Evolutionary conservation across 2,329 filamentous ascomycete species (phyloP), one percentile per base, ranked within the genome.

Genomic region (Neopestalotiopsis sp.): DNA sequence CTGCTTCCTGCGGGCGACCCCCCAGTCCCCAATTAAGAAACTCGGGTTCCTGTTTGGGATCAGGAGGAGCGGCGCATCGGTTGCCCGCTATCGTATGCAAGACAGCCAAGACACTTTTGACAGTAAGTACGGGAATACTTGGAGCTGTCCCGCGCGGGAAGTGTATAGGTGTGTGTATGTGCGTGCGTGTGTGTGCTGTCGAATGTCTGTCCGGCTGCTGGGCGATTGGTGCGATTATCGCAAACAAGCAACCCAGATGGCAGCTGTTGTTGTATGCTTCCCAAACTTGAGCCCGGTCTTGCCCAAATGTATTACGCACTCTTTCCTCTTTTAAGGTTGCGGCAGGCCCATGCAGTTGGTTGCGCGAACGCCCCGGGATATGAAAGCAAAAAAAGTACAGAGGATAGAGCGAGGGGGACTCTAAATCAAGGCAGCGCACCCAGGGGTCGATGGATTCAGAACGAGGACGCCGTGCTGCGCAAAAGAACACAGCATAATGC

Each of bases 31-130:
- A 52, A 52, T 52, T 20, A 52, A 52, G 45, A 52, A 52, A 52
- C 45, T 52, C 45, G 45, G 45, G 45, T 52, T 52, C 45, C 45
- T 52, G 45, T 52, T 52, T 52, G 45, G 45, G 45, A 52, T 52
- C 45, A 52, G 45, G 9, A 52, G 45, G 9, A 52, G 45, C 45
- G 20, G 45, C 45, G 45, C 45, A 52, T 52, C 45, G 45, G 45
- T 52, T 52, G 17, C 45, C 45, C 45, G 45, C 45, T 52, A 52
- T 52, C 45, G 45, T 52, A 52, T 52, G 45, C 45, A 52, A 52
- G 45, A 52, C n/a, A 52, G 45, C 45, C 45, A 17, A 20, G 45
- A n/a, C 17, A 52, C 17, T 52, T 20, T 20, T 52, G 45, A 38
- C 34, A 38, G 45, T 9, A 17, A n/a, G 17, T 52, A 52, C 45